A percentile compares a stretch with the other conserved stretches of the same genome.
These are phyloP conservation scores for Hypsizygus marmoreus DNA, from an alignment of 768 basidiomycete species.

Conservation along the genomic window DNA sequence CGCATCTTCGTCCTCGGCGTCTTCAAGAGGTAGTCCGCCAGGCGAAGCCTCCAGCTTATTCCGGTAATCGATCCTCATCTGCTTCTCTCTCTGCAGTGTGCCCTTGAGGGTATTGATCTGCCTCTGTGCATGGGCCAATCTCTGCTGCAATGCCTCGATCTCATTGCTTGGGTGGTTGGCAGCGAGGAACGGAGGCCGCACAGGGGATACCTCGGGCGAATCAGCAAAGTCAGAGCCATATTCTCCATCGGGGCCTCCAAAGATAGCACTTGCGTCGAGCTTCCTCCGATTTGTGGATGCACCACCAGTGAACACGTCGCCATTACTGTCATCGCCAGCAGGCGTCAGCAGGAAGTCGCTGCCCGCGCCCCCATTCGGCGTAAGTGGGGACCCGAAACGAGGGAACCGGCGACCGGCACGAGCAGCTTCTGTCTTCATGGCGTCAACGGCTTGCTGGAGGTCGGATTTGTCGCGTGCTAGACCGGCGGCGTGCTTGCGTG, in stretches of 20 bases:
- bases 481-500: conserved; percentile 83
- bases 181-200: conserved; percentile 58
- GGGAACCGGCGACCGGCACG: conserved; percentile 64
- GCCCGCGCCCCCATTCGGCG: conserved; percentile 54
- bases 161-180: conserved; percentile 79
- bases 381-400: conserved; percentile 72
- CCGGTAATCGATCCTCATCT: conserved; percentile 68
- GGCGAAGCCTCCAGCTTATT: conserved; percentile 52
- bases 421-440: conserved; percentile 69
- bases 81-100: conserved; percentile 81
- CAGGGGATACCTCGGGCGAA: conserved; percentile 63
- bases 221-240: conserved; percentile 48
- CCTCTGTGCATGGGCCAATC: conserved; percentile 83
- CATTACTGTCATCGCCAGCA: conserved; percentile 53
- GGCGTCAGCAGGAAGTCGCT: conserved; percentile 58
- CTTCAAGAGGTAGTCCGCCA: conserved; percentile 35
- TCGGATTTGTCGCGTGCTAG: conserved; percentile 93
- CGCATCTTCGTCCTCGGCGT: conserved; percentile 48
- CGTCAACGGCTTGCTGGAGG: conserved; percentile 78
- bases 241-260: conserved; percentile 37
- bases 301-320: conserved; percentile 69
- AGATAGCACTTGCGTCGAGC: conserved; percentile 44
- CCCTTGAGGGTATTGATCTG: conserved; percentile 83
- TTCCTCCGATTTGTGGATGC: conserved; percentile 64
- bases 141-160: conserved; percentile 78